Evolutionary conservation across 176 grass and related monocot species (phyloP).

Genomic region (Cymbopogon citratus): DNA sequence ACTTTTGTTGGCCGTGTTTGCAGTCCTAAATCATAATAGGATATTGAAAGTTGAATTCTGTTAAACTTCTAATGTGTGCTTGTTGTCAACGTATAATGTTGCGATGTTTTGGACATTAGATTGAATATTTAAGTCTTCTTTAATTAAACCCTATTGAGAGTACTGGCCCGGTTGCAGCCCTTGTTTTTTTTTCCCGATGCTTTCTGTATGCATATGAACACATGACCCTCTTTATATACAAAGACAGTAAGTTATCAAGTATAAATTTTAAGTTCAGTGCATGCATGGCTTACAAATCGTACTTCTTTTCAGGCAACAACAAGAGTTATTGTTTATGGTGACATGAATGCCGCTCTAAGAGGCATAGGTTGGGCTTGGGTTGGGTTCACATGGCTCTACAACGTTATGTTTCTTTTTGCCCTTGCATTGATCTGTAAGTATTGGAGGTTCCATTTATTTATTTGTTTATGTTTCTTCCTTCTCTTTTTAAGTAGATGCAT

Average conservation of each 20-base stretch:
- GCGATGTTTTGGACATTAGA: too few species aligned
- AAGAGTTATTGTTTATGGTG: slow-evolving; percentile 1
- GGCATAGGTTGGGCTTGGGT: neutral
- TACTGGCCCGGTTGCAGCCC: too few species aligned
- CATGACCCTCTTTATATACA: too few species aligned
- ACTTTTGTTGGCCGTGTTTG: neutral
- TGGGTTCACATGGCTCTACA: neutral
- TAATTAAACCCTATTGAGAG: too few species aligned
- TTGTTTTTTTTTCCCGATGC: too few species aligned
- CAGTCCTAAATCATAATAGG: neutral
- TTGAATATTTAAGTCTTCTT: too few species aligned
- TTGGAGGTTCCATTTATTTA: neutral
- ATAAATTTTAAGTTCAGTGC: neutral
- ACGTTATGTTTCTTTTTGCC: neutral
- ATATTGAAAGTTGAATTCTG: too few species aligned
- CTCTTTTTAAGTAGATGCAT: neutral
- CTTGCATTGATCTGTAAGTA: neutral
- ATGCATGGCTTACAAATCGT: neutral
- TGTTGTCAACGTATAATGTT: too few species aligned
- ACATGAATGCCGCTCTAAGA: neutral
- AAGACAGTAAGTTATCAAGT: too few species aligned
- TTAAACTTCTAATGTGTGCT: too few species aligned
- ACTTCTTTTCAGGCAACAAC: slow-evolving; percentile 9
- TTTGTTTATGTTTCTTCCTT: neutral
- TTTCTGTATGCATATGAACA: too few species aligned